These are phyloP conservation scores for Suhomyces faveliae DNA, from an alignment of 805 yeast genomes.

Conservation along the genomic window DNA sequence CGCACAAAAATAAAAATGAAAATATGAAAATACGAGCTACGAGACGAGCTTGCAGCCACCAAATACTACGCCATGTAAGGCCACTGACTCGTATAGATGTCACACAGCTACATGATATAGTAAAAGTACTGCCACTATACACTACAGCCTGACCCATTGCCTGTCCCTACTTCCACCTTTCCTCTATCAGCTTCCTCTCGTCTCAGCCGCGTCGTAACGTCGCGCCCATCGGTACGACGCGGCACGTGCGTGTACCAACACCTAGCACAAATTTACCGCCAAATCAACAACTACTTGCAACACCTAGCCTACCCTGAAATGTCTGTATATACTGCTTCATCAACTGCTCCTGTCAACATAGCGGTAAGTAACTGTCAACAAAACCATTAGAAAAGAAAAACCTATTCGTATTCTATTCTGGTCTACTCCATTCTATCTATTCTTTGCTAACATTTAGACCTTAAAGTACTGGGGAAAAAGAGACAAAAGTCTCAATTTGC, in stretches of 20 bases:
- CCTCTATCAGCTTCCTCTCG: neutral
- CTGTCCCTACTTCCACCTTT: no score
- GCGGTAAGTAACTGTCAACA: slow-evolving; percentile 57
- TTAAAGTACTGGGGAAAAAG: slow-evolving; percentile 99
- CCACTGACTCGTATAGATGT: no score
- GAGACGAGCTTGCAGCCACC: no score
- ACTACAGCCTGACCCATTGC: no score
- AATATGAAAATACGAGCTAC: no score
- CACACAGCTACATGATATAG: no score
- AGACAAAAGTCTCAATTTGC: slow-evolving; percentile 82
- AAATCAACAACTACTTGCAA: neutral
- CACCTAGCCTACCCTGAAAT: slow-evolving; percentile 22
- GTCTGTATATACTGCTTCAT: slow-evolving; percentile 68
- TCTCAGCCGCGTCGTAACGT: neutral
- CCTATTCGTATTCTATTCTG: no score
- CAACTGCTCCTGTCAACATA: slow-evolving; percentile 96
- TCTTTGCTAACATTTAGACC: slow-evolving; percentile 51
- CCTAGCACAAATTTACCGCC: neutral
- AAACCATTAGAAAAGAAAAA: no score
- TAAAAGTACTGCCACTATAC: no score
- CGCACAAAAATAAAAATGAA: no score
- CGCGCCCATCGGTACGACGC: no score
- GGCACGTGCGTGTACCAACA: neutral
- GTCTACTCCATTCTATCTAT: slow-evolving; percentile 17
- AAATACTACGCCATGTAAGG: no score